Evolutionary conservation across 371 early-diverging fungal species (phyloP).

Genomic region (Batkoa obscura): DNA sequence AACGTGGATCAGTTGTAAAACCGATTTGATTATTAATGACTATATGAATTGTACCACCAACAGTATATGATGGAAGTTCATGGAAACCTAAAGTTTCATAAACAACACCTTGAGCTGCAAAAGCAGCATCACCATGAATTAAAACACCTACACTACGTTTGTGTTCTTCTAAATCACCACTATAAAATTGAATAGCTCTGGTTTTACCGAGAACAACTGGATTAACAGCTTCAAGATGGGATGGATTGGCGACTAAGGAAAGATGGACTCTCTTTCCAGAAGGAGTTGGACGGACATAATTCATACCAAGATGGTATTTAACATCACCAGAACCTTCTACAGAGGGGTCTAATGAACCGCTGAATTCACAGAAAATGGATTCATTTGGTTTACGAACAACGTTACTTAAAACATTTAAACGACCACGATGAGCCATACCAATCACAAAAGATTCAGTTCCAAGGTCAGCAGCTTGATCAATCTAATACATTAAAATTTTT

Average conservation of each 20-base stretch:
- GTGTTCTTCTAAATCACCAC: constrained; percentile 54
- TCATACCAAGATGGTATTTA: constrained; percentile 95
- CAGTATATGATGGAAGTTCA: constrained; percentile 83
- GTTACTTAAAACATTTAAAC: constrained; percentile 92
- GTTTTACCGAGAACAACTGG: constrained; percentile 95
- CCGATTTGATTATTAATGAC: constrained; percentile 98
- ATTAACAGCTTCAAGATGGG: constrained; percentile 94
- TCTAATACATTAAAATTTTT: constrained; percentile 22
- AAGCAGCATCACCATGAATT: constrained; percentile 95
- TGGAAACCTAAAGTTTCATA: constrained; percentile 92
- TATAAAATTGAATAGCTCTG: constrained; percentile 81
- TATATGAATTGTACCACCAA: constrained; percentile 92
- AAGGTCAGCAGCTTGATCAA: constrained; percentile 81
- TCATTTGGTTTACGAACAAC: constrained; percentile 95
- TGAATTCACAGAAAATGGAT: constrained; percentile 93
- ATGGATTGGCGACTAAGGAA: constrained; percentile 92
- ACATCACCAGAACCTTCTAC: constrained; percentile 96
- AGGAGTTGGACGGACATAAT: constrained; percentile 85
- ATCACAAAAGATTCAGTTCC: constrained; percentile 87
- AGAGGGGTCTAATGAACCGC: constrained; percentile 45
- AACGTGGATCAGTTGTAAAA: constrained; percentile 92
- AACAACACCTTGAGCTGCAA: constrained; percentile 92
- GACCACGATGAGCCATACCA: constrained; percentile 98
- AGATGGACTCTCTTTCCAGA: constrained; percentile 89
- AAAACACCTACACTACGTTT: constrained; percentile 74